Evolutionary conservation across 2,329 filamentous ascomycete genomes (phyloP).

Genomic region (Alternaria sp.): DNA sequence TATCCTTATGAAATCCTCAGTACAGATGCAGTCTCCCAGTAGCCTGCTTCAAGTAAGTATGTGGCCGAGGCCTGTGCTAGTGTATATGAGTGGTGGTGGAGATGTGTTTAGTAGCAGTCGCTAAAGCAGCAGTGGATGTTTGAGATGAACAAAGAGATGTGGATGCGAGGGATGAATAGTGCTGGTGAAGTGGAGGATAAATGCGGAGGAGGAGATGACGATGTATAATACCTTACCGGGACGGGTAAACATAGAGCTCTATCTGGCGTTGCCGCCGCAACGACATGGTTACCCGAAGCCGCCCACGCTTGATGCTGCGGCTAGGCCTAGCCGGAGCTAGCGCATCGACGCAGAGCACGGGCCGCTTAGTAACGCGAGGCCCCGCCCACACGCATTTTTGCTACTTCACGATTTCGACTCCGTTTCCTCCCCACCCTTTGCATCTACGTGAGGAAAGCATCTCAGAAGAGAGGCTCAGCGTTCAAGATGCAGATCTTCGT

Average conservation of each 20-base stretch:
- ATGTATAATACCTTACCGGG: constrained; percentile 34
- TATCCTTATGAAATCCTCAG: constrained; percentile 57
- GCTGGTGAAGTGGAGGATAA: constrained; percentile 27
- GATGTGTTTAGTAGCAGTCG: constrained; percentile 18
- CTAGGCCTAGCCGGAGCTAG: background rate
- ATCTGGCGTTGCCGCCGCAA: constrained; percentile 5
- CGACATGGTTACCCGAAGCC: constrained; percentile 6
- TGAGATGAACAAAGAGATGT: constrained; percentile 32
- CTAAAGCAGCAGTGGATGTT: constrained; percentile 23
- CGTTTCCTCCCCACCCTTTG: constrained; percentile 15
- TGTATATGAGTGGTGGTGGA: constrained; percentile 21
- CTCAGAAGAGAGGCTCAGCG: constrained; percentile 12
- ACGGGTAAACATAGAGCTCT: constrained; percentile 34
- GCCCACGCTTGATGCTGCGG: background rate
- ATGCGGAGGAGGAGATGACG: constrained; percentile 40
- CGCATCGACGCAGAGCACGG: background rate
- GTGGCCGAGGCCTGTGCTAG: constrained; percentile 42
- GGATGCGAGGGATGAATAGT: constrained; percentile 33
- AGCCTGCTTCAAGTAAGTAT: constrained; percentile 51
- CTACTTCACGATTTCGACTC: constrained; percentile 20
- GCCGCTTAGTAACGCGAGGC: constrained; percentile 19
- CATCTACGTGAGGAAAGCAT: constrained; percentile 21
- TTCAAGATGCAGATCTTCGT: constrained; percentile 92
- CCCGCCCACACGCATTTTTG: constrained; percentile 38
- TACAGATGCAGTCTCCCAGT: constrained; percentile 52